Evolutionary conservation across 179 eudicot species (phyloP).

Genomic region (Beta corolliflora): DNA sequence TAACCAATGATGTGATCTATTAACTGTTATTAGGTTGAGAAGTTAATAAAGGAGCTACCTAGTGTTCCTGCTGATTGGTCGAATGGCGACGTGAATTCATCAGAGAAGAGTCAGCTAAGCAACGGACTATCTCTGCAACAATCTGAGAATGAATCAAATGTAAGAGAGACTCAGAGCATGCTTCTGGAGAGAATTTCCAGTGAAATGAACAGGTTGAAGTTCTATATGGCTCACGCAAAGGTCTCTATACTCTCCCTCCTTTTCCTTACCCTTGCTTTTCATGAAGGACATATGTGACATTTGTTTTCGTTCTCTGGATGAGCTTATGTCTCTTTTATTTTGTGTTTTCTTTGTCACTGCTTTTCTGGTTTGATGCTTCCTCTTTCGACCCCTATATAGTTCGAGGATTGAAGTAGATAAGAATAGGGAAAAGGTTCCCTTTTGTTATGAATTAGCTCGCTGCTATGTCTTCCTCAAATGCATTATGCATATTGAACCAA

Average conservation of each 20-base stretch:
- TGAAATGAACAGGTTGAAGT: slow-evolving; percentile 98
- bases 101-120: slow-evolving; percentile 56
- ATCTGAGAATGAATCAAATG: slow-evolving; percentile 70
- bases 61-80: slow-evolving; percentile 91
- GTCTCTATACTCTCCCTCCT: slow-evolving; percentile 59
- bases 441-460: background rate
- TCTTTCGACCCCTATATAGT: no score
- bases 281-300: background rate
- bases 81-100: slow-evolving; percentile 45
- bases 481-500: background rate
- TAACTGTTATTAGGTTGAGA: slow-evolving; percentile 70
- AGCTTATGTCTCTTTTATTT: background rate
- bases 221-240: slow-evolving; percentile 91
- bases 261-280: slow-evolving; percentile 12
- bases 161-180: slow-evolving; percentile 99
- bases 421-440: background rate
- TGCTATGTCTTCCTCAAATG: background rate
- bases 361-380: background rate
- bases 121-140: slow-evolving; percentile 68
- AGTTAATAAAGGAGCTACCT: slow-evolving; percentile 91
- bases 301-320: background rate
- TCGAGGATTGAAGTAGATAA: background rate
- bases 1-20: slow-evolving; percentile 7
- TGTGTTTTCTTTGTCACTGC: background rate
- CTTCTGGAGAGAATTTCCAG: slow-evolving; percentile 98